Conservation (phyloP, 257 asterid genomes). For the Gentiana straminea region DNA sequence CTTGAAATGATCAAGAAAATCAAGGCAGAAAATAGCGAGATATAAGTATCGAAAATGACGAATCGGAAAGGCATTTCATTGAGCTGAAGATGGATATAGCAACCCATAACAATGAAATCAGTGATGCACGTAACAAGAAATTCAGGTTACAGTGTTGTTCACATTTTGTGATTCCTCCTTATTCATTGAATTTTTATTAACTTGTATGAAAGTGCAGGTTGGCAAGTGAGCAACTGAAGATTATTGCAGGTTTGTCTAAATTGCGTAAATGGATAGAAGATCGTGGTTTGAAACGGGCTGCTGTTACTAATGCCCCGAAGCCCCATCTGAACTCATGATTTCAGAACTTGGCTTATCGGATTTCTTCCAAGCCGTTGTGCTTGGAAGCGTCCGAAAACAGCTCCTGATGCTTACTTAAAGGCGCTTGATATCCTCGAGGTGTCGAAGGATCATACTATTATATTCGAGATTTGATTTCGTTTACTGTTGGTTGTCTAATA, state of each 20-base stretch:
- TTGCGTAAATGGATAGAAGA: constrained; percentile 79
- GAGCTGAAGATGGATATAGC: too few species aligned
- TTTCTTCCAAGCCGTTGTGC: constrained; percentile 55
- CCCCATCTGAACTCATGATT: constrained; percentile 70
- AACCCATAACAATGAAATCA: too few species aligned
- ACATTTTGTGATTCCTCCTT: too few species aligned
- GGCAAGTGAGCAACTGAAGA: constrained; percentile 58
- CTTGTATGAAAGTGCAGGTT: constrained; percentile 36
- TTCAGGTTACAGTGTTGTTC: too few species aligned
- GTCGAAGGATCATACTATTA: constrained; percentile 70
- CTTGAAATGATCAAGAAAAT: too few species aligned
- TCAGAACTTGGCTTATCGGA: constrained; percentile 74
- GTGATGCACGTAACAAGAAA: too few species aligned
- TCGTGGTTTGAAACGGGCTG: constrained; percentile 86
- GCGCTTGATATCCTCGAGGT: constrained; percentile 77
- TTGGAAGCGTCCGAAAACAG: constrained; percentile 90
- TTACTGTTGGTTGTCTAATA: neutral
- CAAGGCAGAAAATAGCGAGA: too few species aligned
- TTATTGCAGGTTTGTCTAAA: constrained; percentile 56
- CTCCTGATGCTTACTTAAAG: constrained; percentile 85
- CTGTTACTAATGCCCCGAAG: constrained; percentile 93
- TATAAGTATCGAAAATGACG: too few species aligned
- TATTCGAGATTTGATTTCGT: constrained; percentile 64
- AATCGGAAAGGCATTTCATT: too few species aligned
- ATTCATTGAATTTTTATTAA: too few species aligned